These are phyloP conservation scores for Phytophthora sp. DNA, from an alignment of 352 stramenopile genomes.

Conservation along the genomic window DNA sequence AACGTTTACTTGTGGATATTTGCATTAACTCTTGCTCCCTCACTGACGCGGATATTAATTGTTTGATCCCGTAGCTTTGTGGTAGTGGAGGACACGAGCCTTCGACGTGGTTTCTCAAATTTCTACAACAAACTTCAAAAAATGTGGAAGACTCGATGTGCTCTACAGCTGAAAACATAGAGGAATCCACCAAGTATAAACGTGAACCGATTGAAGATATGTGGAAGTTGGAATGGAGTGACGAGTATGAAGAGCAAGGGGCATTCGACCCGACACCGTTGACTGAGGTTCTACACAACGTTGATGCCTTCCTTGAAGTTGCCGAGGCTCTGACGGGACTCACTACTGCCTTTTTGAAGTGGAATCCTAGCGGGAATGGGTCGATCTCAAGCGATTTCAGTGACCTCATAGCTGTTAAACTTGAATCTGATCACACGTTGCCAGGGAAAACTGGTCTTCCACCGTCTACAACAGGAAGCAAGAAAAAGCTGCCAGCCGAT, in stretches of 20 bases:
- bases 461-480: slow-evolving; percentile 30
- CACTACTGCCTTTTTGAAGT: slow-evolving; percentile 41
- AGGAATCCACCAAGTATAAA: background rate
- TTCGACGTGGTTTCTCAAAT: slow-evolving; percentile 33
- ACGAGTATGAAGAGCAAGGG: slow-evolving; percentile 44
- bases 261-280: slow-evolving; percentile 40
- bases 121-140: slow-evolving; percentile 34
- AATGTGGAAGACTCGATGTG: background rate
- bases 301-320: slow-evolving; percentile 48
- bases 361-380: slow-evolving; percentile 29
- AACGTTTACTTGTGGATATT: background rate
- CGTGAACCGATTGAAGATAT: slow-evolving; percentile 4
- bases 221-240: slow-evolving; percentile 60
- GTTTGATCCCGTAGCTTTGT: slow-evolving; percentile 37
- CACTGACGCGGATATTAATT: too few relatives aligned
- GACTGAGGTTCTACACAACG: slow-evolving; percentile 36
- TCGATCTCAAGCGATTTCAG: slow-evolving; percentile 29
- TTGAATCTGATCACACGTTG: background rate
- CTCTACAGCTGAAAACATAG: too few relatives aligned
- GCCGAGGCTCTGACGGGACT: slow-evolving; percentile 43
- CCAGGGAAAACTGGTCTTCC: slow-evolving; percentile 22
- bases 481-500: slow-evolving; percentile 45
- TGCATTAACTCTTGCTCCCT: background rate
- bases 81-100: slow-evolving; percentile 39
- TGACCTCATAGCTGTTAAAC: slow-evolving; percentile 29